Evolutionary conservation across 2,329 filamentous ascomycete genomes (phyloP), one percentile per base, ranked within the genome.

Genomic region (Paraconiothyrium brasiliense): DNA sequence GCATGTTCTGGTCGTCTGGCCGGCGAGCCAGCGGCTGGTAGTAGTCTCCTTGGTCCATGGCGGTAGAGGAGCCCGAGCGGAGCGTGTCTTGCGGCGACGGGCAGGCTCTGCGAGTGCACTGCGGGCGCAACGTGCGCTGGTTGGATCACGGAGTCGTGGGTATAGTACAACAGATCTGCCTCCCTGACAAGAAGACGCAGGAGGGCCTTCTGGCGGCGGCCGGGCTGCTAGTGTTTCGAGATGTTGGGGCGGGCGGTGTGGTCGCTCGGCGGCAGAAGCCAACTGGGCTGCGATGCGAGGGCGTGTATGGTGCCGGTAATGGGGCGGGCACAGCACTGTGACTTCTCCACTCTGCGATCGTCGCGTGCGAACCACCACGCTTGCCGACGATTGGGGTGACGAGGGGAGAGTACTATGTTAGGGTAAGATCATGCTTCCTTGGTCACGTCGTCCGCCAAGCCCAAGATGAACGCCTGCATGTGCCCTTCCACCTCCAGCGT

Each of bases 41-140:
- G 70, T 76, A 76, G 68, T 74, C 71, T 60, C 74, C 72, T 57
- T 72, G 72, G 54, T 76, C 72, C 75, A 76, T 76, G 69, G 55
- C 8, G 24, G 24, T 7, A 9, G 41, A 6, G 41, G 4, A 41
- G 14, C 13, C 13, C 37, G 37, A 6, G 37, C 37, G 37, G 37
- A 14, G 37, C 5, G 37, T 49, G 43, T 52, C 57, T 55, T 30
- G 59, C 39, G 49, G 60, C 47, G 59, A 46, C 47, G 60, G 27
- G 58, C 58, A 51, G 49, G 56, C 57, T 56, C 56, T 60, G 37
- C 41, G 59, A 35, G 14, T 30, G 20, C 37, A 32, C 20, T n/a
- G 24, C 50, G 35, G 50, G n/a, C 5, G 30, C n/a, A 14, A 39
- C 27, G 47, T 37, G 27, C 27, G 52, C 49, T 34, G 37, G 39